Evolutionary conservation across 2,329 filamentous ascomycete species (phyloP).

Genomic region (Eutypa lata): DNA sequence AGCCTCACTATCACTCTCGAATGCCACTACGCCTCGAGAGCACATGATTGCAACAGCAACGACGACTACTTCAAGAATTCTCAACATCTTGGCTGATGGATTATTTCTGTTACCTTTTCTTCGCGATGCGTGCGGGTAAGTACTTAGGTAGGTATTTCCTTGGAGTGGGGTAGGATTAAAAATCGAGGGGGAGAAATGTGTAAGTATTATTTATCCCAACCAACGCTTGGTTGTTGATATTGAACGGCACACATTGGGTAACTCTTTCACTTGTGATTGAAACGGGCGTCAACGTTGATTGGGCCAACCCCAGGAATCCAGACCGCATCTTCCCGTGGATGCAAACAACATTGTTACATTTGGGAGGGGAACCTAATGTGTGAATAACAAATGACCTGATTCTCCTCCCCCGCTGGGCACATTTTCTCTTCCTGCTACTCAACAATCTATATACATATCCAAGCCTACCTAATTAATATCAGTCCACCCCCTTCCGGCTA

Average conservation of each 20-base stretch:
- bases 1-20: constrained; percentile 38
- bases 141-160: no score
- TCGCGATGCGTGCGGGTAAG: no score
- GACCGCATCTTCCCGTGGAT: neutral
- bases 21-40: neutral
- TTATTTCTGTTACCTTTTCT: neutral
- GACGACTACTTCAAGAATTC: neutral
- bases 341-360: neutral
- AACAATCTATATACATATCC: neutral
- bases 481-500: neutral
- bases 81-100: neutral
- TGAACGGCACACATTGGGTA: neutral
- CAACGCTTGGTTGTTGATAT: neutral
- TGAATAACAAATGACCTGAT: neutral
- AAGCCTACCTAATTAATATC: neutral
- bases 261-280: neutral
- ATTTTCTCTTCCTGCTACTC: no score
- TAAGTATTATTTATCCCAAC: neutral
- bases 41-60: neutral
- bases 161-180: no score
- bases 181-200: no score
- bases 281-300: neutral
- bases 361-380: neutral
- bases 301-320: neutral
- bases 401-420: neutral